Percentiles rank a stretch among this genome's conserved stretches.
phyloP scores from a whole-genome alignment of 257 asterid species.

The Solanum okadae region DNA sequence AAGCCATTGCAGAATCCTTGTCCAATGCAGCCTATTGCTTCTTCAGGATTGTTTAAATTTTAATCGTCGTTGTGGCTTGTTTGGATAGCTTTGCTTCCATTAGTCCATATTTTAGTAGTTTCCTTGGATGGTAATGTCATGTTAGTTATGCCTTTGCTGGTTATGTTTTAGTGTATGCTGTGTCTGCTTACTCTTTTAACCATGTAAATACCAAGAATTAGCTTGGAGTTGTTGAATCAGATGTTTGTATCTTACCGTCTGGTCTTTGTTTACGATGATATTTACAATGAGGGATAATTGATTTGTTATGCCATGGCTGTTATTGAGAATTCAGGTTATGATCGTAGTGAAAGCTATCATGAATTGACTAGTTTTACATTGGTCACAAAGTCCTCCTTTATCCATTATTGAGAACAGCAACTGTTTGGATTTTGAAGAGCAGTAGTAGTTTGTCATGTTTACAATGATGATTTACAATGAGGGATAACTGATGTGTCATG shows the following conservation, averaged over 20 bases:
- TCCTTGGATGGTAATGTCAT: not conserved
- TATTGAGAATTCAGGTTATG: not conserved
- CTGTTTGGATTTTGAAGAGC: not conserved
- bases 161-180: not conserved
- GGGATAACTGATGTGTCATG: not conserved
- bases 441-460: not conserved
- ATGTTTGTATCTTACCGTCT: not conserved
- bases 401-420: not conserved
- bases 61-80: conserved; percentile 2
- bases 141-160: not conserved
- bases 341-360: not conserved
- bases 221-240: not conserved
- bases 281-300: not conserved
- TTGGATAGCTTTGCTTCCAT: not conserved
- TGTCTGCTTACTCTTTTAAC: not conserved
- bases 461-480: not conserved
- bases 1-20: conserved; percentile 56
- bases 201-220: not conserved
- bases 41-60: conserved; percentile 24
- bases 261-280: not conserved
- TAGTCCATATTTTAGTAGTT: not conserved
- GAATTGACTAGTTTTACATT: not conserved
- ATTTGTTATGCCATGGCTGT: not conserved
- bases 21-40: conserved; percentile 38
- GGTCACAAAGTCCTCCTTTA: not conserved